Evolutionary conservation across 805 yeast species (phyloP), one percentile per base, ranked within the genome.

Genomic region (Saccharomycopsis sp.): DNA sequence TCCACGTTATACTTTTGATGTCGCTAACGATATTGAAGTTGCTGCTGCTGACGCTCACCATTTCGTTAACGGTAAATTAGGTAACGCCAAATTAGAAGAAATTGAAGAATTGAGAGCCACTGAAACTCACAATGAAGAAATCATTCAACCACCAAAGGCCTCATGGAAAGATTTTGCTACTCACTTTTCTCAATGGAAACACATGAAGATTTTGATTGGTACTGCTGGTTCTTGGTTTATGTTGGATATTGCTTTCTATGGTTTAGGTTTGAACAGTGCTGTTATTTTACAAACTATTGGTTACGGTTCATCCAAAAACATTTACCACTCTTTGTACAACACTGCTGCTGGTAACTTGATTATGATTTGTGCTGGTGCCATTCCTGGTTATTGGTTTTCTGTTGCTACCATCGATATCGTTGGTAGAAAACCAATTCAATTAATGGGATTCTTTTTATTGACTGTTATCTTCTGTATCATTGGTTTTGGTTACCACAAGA

Each of bases 171-270:
- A 86, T 65, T 87, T 87, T 72, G 56, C 67, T 52, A 33, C 51
- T 29, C 96, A 90, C 61, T 87, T 87, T 62, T 64, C 74, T 40
- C 81, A 87, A 71, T 87, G 96, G 96, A 86, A 73, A 67, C 81
- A 87, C 66, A 79, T 83, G 66, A 85, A 83, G 70, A 77, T 87
- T 51, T 70, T 87, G 54, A 55, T 86, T 45, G 96, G 95, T 65
- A 84, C 96, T 56, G 94, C 95, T 53, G 86, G 85, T 64, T 79
- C 88, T 21, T 87, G 96, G 96, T 85, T 85, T 69, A 70, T 78
- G 70, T 72, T 87, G 65, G 96, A 88, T 70, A 81, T 87, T 64
- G 95, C 95, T 38, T 85, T 74, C 69, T 87, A 88, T 61, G 96
- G 96, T 66, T 72, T 87, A 60, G 81, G 85, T 65, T 75, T 87